Conservation (phyloP, 306 rosid species). For the Cucumis sativus region DNA sequence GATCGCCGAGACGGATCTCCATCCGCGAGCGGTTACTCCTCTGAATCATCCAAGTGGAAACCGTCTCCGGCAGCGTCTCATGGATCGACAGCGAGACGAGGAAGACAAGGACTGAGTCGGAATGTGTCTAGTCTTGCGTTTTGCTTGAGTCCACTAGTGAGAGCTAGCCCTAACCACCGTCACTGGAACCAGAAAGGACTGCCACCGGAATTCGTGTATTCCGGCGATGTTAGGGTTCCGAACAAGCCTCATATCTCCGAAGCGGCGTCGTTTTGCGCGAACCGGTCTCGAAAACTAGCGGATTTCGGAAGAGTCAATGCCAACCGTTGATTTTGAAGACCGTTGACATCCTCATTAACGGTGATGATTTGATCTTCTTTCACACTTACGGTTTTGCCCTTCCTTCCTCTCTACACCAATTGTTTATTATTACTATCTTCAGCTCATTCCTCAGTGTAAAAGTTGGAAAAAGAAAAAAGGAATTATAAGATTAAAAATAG, state of each 20-base stretch:
- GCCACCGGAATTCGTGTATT: conserved; percentile 31
- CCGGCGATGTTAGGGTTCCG: conserved; percentile 37
- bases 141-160: conserved; percentile 77
- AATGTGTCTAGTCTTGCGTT: conserved; percentile 54
- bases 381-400: conserved; percentile 5
- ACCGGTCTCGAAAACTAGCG: conserved; percentile 74
- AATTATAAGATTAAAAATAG: not conserved
- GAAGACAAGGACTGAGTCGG: conserved; percentile 28
- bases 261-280: conserved; percentile 63
- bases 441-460: not conserved
- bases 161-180: conserved; percentile 60
- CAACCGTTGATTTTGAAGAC: conserved; percentile 55
- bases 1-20: conserved; percentile 34
- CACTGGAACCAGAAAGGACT: conserved; percentile 50
- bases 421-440: not conserved
- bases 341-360: conserved; percentile 3
- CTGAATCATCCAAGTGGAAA: conserved; percentile 57
- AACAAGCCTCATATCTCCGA: conserved; percentile 39
- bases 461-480: not conserved
- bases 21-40: conserved; percentile 38
- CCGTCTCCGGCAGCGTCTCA: conserved; percentile 35
- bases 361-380: conserved; percentile 6
- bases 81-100: conserved; percentile 32
- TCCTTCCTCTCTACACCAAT: not conserved
- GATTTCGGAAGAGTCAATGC: conserved; percentile 69